Base-by-base conservation (phyloP, 2,329 filamentous ascomycete species). In the Trichoderma cornu-damae region DNA sequence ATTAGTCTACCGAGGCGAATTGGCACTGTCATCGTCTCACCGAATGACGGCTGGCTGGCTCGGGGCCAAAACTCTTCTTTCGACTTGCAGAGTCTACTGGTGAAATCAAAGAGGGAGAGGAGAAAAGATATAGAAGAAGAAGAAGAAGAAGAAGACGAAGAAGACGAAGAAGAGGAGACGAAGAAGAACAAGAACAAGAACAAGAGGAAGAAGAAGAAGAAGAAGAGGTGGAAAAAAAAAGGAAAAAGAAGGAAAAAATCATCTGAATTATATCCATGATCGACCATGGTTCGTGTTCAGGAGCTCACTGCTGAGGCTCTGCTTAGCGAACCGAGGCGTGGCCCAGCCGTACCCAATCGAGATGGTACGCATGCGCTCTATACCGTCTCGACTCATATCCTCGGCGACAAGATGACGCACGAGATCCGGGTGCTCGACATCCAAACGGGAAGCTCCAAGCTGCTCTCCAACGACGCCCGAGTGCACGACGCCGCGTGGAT, bases 321-420 rank as follows among this genome's bases (percentile, higher is more conserved):
- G 42, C 61, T 71, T 42, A 65, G 60, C 32, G 63, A 64, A 3
- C 69, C 70, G 35, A 65, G 65, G 28, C 65, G 69, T 30, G 64
- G 65, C 20, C 59, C 67, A n/a, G 72, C 71, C 1, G 67, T 77
- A 6, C 72, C 74, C 7, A 75, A 72, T 55, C 65, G 70, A 20
- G 70, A 72, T 56, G 74, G 75, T 54, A 68, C 73, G 4, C 69
- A 72, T 11, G 69, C 74, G 6, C 64, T 79, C 38, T 73, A 73
- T 63, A 74, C 73, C 16, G 63, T 77, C 44, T 69, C 71, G 5
- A 69, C 69, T 24, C 70, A 77, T 59, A 64, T 66, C 28, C 68
- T 75, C 48, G 66, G 62, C 32, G 64, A 61, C 47, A 70, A 67
- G 42, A 68, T 65, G 14, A 52, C 58, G 2, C 69, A 68, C 16